Evolutionary conservation across 352 stramenopile species (phyloP).

Genomic region (Albugo laibachii): DNA sequence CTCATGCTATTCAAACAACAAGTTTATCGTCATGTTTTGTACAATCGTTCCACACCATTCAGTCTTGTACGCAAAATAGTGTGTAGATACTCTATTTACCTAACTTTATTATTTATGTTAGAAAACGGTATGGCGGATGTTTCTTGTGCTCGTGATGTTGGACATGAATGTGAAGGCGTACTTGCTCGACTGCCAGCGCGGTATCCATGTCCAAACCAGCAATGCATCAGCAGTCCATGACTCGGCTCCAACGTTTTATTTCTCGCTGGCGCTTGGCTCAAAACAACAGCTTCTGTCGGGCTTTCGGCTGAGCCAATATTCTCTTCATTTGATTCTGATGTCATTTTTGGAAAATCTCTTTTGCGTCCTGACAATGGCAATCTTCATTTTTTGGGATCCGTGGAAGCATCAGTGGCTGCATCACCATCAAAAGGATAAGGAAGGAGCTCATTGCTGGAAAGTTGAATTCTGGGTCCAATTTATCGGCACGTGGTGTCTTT

Average conservation of each 20-base stretch:
- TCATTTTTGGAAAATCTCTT: constrained; percentile 50
- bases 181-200: constrained; percentile 38
- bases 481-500: constrained; percentile 33
- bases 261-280: no score
- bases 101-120: background rate
- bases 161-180: constrained; percentile 78
- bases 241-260: no score
- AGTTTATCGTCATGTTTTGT: constrained; percentile 72
- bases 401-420: constrained; percentile 20
- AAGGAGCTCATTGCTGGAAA: background rate
- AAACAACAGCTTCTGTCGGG: constrained; percentile 18
- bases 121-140: constrained; percentile 34
- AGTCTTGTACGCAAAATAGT: constrained; percentile 10
- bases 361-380: constrained; percentile 29
- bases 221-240: no score
- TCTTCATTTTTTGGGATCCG: constrained; percentile 24
- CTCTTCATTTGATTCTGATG: constrained; percentile 49
- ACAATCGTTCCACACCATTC: constrained; percentile 39
- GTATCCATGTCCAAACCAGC: constrained; percentile 30
- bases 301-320: constrained; percentile 48
- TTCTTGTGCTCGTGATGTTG: constrained; percentile 58
- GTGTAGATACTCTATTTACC: background rate
- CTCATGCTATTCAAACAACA: constrained; percentile 68
- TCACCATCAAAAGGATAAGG: background rate
- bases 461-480: constrained; percentile 13